Percentiles rank a stretch among this genome's conserved stretches.
Evolutionary conservation across 768 basidiomycete species (phyloP).

Genomic region (Boletellus ananiceps): DNA sequence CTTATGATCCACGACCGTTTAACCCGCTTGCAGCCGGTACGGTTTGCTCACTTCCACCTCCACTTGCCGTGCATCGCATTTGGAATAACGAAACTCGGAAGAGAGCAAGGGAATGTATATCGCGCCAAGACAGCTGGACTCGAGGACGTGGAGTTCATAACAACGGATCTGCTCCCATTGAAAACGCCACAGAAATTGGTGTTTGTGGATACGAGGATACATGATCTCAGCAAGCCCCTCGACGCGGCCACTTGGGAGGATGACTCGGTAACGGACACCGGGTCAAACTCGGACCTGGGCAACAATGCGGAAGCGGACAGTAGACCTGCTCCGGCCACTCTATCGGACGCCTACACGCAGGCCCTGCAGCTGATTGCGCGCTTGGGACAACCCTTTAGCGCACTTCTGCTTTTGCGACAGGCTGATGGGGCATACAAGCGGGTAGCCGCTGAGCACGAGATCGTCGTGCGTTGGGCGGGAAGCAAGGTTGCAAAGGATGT

Average conservation of each 20-base stretch:
- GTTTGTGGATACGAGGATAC: neutral
- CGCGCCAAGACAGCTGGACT: neutral
- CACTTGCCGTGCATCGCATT: neutral
- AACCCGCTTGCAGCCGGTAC: neutral
- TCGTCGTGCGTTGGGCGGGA: neutral
- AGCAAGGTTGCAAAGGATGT: neutral
- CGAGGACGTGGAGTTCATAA: neutral
- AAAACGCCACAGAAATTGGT: neutral
- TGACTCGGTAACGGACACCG: too few species aligned
- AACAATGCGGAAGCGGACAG: too few species aligned
- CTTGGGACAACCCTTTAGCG: too few species aligned
- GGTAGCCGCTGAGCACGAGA: constrained; percentile 5
- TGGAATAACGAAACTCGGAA: neutral
- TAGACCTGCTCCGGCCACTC: too few species aligned
- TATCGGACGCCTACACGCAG: too few species aligned
- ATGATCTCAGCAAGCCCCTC: neutral
- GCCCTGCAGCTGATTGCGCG: too few species aligned
- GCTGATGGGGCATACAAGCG: neutral
- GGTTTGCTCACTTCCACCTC: neutral
- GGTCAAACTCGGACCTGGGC: too few species aligned
- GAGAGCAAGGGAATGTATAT: neutral
- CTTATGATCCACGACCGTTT: neutral
- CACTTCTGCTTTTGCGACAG: too few species aligned
- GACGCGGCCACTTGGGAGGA: too few species aligned
- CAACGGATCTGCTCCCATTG: neutral